Base-by-base conservation (phyloP, 768 basidiomycete genomes). In the Boletus pseudopeckii region DNA sequence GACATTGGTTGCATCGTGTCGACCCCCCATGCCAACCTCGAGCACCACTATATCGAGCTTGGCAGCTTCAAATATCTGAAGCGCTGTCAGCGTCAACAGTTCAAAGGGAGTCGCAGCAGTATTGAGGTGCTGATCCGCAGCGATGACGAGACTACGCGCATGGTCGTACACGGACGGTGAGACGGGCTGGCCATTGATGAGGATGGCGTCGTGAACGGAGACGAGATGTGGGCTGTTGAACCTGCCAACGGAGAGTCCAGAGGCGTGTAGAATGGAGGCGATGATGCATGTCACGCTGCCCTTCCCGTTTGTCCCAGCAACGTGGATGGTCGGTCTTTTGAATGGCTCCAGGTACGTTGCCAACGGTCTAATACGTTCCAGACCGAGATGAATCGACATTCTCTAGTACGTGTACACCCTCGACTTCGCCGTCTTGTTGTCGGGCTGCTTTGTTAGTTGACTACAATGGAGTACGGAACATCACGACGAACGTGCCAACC, bases 231-330 rank as follows among this genome's bases (percentile, higher is more conserved):
- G 97, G 57, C 85, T 90, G 69, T 95, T 98, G 79, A 91, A 98
- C 34, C 88, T 79, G 7, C 92, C 97, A 11, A 90, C 77, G 20
- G 74, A 74, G 48, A 88, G 75, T 0, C 75, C 71, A 7, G 85
- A 77, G 6, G 77, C 70, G 5, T 67, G 65, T 8, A 98, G 73
- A 61, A 92, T 88, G 40, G 91, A 91, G 0, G 90, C 82, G 11
- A 97, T 69, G 34, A 93, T 75, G 6, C 87, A 86, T 1, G 92
- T 85, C 13, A 96, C 92, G 60, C 91, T 95, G 34, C 97, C 97
- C 71, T 98, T 99, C 9, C 96, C 96, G 71, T 99, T 98, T 0
- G 97, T 99, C 0, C 97, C 97, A 8, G 93, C 85, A 53, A 98
- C 80, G 64, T 99, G 97, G 34, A 90, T 76, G 1, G 93, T 92